These are phyloP conservation scores for Trichosporon asahii DNA, from an alignment of 1,284 basidiomycete genomes.

Conservation along the genomic window DNA sequence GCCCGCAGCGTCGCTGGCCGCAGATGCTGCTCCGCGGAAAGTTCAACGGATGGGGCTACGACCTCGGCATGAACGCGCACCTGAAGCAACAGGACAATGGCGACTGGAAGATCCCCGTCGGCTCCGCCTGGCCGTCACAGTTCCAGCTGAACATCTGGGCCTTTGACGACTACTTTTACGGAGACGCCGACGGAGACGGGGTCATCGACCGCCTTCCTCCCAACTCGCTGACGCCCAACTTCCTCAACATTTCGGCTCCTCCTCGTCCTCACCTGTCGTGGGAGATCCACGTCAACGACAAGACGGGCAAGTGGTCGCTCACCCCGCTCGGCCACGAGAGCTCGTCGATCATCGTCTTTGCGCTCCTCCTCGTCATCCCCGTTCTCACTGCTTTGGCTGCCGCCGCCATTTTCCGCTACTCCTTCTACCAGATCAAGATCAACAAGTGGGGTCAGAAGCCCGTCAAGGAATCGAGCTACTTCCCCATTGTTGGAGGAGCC, in stretches of 20 bases:
- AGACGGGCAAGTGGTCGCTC: constrained; percentile 69
- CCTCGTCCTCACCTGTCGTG: constrained; percentile 68
- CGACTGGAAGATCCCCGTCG: constrained; percentile 57
- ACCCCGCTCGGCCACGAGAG: constrained; percentile 74
- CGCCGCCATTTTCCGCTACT: constrained; percentile 84
- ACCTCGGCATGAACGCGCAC: constrained; percentile 67
- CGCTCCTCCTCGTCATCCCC: constrained; percentile 72
- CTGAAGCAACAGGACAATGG: constrained; percentile 64
- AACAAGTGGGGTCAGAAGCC: constrained; percentile 83
- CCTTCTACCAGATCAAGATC: constrained; percentile 90
- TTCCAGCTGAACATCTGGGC: constrained; percentile 83
- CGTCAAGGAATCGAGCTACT: constrained; percentile 50
- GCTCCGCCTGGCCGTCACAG: constrained; percentile 80
- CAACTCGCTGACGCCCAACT: constrained; percentile 74
- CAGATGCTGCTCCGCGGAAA: constrained; percentile 78
- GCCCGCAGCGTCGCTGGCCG: constrained; percentile 67
- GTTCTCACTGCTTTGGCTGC: constrained; percentile 77
- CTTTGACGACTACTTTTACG: constrained; percentile 85
- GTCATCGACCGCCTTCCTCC: constrained; percentile 83
- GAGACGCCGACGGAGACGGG: constrained; percentile 79
- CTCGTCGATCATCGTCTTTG: constrained; percentile 78
- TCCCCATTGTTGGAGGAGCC: constrained; percentile 60
- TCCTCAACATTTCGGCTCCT: constrained; percentile 72
- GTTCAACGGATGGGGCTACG: constrained; percentile 87
- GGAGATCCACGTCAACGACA: constrained; percentile 74